These are phyloP conservation scores for Leptographium lundbergii DNA, from an alignment of 2,329 filamentous ascomycete species.

Conservation along the genomic window DNA sequence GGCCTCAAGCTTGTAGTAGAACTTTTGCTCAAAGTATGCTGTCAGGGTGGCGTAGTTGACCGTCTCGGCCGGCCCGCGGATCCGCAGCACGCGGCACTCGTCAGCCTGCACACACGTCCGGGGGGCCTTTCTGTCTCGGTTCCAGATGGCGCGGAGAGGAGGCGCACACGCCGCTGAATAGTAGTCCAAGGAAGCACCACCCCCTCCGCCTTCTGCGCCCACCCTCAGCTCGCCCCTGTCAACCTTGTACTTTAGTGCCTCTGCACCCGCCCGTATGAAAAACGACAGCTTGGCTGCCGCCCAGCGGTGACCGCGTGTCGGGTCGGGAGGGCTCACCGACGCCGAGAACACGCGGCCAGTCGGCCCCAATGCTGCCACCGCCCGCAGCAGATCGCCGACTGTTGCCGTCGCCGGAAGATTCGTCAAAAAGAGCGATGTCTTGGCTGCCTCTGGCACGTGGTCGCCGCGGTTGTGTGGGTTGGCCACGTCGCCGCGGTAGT, in stretches of 20 bases:
- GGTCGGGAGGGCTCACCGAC: constrained; percentile 9
- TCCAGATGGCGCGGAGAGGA: constrained; percentile 5
- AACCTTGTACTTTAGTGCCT: constrained; percentile 4
- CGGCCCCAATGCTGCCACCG: constrained; percentile 7
- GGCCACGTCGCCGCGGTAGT: constrained; percentile 11
- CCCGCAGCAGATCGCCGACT: constrained; percentile 8
- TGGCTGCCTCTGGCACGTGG: constrained; percentile 8
- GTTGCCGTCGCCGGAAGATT: constrained; percentile 6
- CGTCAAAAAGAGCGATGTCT: constrained; percentile 10
- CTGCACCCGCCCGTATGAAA: constrained; percentile 8
- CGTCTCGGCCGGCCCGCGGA: constrained; percentile 6
- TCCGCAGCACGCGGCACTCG: constrained; percentile 10
- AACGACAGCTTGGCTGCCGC: constrained; percentile 10
- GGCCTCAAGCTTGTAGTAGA: constrained; percentile 10
- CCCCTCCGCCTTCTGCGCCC: neutral
- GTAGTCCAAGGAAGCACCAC: neutral
- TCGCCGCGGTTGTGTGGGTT: constrained; percentile 11
- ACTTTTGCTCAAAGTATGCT: constrained; percentile 8
- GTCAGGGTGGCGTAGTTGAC: constrained; percentile 7
- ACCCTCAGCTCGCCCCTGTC: constrained; percentile 4
- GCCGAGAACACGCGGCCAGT: constrained; percentile 10
- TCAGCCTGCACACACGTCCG: constrained; percentile 9
- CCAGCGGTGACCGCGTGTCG: constrained; percentile 6
- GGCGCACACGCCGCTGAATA: neutral
- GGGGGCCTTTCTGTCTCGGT: constrained; percentile 11